phyloP scores from a whole-genome alignment of 345 rosid genomes.

The Ceriops decandra region DNA sequence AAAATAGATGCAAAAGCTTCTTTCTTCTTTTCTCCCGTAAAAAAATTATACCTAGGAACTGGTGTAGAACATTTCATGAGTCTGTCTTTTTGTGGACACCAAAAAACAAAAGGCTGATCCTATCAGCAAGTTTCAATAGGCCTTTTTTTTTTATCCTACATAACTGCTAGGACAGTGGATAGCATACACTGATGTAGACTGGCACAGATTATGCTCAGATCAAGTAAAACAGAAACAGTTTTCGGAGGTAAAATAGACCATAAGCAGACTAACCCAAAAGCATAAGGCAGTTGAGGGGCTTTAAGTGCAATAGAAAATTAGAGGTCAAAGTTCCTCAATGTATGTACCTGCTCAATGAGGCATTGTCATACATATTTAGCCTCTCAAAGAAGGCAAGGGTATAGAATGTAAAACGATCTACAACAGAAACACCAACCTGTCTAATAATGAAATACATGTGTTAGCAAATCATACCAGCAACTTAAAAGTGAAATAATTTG shows the following conservation, averaged over 20 bases:
- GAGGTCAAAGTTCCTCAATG: neutral
- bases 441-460: slow-evolving; percentile 12
- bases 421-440: slow-evolving; percentile 96
- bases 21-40: neutral
- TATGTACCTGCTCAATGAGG: slow-evolving; percentile 80
- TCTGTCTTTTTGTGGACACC: neutral
- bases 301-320: neutral
- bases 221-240: neutral
- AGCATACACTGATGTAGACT: neutral
- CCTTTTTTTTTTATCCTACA: neutral
- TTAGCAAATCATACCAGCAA: slow-evolving; percentile 4
- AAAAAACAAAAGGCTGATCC: neutral
- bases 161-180: neutral
- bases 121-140: neutral
- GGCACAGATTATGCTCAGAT: neutral
- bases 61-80: neutral
- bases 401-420: slow-evolving; percentile 90
- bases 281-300: neutral
- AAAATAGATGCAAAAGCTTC: neutral
- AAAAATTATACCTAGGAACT: no score
- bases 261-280: neutral
- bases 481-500: slow-evolving; percentile 6
- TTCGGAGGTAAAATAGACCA: neutral
- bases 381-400: slow-evolving; percentile 93
- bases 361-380: slow-evolving; percentile 81